A percentile compares a stretch with the other conserved stretches of the same genome.
These are phyloP conservation scores for Wickerhamiella australiensis DNA, from an alignment of 805 yeast genomes.

Conservation along the genomic window DNA sequence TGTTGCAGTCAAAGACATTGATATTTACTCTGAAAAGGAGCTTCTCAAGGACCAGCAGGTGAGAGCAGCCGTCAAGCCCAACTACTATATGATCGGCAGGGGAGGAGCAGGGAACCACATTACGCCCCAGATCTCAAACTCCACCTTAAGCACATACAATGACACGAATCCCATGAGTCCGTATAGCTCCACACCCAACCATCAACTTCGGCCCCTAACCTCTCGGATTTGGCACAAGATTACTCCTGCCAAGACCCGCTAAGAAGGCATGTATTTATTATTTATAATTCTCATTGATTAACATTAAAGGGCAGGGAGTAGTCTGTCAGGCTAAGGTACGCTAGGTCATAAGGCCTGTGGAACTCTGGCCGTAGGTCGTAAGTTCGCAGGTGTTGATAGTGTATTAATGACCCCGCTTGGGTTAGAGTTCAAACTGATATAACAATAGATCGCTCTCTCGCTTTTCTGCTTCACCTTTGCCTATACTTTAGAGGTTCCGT, in stretches of 20 bases:
- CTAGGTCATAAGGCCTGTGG: too few relatives aligned
- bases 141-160: not conserved
- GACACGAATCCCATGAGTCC: constrained; percentile 6
- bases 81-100: constrained; percentile 28
- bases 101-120: constrained; percentile 31
- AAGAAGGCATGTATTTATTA: not conserved
- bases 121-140: not conserved
- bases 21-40: constrained; percentile 26
- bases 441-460: too few relatives aligned
- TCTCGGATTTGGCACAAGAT: constrained; percentile 12
- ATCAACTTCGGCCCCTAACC: constrained; percentile 3
- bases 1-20: constrained; percentile 24
- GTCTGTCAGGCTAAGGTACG: too few relatives aligned
- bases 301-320: too few relatives aligned
- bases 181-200: constrained; percentile 4
- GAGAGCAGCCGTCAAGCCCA: constrained; percentile 26
- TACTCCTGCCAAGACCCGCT: constrained; percentile 11
- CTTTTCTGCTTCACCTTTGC: too few relatives aligned
- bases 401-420: too few relatives aligned
- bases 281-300: not conserved
- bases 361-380: too few relatives aligned
- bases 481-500: too few relatives aligned
- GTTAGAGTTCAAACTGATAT: too few relatives aligned
- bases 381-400: too few relatives aligned
- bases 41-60: constrained; percentile 25